Base-by-base conservation (phyloP, 192 early-diverging fungal species). In the Chytriomyces hyalinus region DNA sequence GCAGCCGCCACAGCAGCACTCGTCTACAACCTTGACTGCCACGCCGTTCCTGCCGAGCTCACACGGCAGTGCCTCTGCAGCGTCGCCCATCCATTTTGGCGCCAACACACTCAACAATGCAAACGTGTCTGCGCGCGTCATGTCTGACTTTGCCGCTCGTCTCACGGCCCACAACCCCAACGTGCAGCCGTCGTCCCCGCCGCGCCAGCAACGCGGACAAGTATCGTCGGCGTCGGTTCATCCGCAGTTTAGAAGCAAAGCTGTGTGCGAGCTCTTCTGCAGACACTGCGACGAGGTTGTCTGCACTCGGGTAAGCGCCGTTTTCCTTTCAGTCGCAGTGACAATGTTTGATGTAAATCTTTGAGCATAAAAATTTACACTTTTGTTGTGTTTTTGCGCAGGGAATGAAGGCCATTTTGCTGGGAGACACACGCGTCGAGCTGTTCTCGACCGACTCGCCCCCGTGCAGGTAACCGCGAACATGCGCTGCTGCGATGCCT, bases 331-430 rank as follows among this genome's bases (percentile, higher is more conserved):
- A 5, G 15, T 64, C 10, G 9, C 36, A 68, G n/a, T 11, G 24
- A 71, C 26, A 49, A 59, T 74, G 43, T 71, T 71, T 5, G 36
- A 36, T 57, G 53, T 57, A 57, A 57, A 57, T 57, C 53, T 57
- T 57, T 20, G 13, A 57, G 53, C n/a, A 24, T 59, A 26, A 9
- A 72, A 15, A 72, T 17, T 72, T 53, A 26, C 45, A 20, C 70
- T 60, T 72, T 72, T 68, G 17, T 28, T 68, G 28, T 68, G 24
- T 70, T 10, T 15, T 53, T 70, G 17, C 2, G 13, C 22, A 75
- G 73, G 93, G 92, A 5, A 95, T 95, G 93, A 92, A 91, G 79
- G 93, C 93, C 0, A 93, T 95, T 65, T 78, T 95, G 43, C 78
- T 95, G 43, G 92, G 88, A 0, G 93, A 94, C 72, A 86, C 90